Percentiles rank a stretch among this genome's conserved stretches.
phyloP scores from a whole-genome alignment of 768 basidiomycete genomes.

The Russula sp. region DNA sequence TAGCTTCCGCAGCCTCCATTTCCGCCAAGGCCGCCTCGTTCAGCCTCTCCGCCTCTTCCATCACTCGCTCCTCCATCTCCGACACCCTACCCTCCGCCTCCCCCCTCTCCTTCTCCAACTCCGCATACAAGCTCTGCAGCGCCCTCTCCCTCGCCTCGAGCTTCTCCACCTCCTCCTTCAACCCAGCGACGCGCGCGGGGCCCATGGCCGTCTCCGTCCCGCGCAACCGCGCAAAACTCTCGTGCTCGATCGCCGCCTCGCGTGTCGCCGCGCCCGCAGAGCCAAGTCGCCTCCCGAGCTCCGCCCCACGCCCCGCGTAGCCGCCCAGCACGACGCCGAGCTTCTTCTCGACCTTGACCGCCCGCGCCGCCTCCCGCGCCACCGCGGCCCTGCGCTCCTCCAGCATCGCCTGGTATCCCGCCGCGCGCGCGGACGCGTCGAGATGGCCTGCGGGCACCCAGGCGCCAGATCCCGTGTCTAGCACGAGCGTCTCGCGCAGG shows the following conservation, averaged over 20 bases:
- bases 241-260: constrained; percentile 59
- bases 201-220: constrained; percentile 69
- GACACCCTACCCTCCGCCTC: constrained; percentile 55
- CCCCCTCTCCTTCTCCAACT: constrained; percentile 64
- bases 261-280: constrained; percentile 69
- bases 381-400: constrained; percentile 62
- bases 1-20: constrained; percentile 37
- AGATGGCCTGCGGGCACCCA: constrained; percentile 68
- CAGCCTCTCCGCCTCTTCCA: constrained; percentile 75
- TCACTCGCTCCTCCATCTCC: constrained; percentile 76
- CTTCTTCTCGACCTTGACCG: constrained; percentile 86
- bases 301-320: constrained; percentile 71
- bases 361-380: constrained; percentile 74
- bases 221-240: constrained; percentile 72
- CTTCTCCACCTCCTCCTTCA: constrained; percentile 82
- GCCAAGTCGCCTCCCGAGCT: constrained; percentile 55
- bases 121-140: constrained; percentile 81
- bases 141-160: constrained; percentile 70
- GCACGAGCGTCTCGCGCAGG: constrained; percentile 55
- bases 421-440: constrained; percentile 50
- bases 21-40: constrained; percentile 72
- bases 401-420: constrained; percentile 59
- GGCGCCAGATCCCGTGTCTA: constrained; percentile 44
- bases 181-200: constrained; percentile 67
- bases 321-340: constrained; percentile 84